These are phyloP conservation scores for Candida argentea DNA, from an alignment of 805 yeast genomes.

Conservation along the genomic window DNA sequence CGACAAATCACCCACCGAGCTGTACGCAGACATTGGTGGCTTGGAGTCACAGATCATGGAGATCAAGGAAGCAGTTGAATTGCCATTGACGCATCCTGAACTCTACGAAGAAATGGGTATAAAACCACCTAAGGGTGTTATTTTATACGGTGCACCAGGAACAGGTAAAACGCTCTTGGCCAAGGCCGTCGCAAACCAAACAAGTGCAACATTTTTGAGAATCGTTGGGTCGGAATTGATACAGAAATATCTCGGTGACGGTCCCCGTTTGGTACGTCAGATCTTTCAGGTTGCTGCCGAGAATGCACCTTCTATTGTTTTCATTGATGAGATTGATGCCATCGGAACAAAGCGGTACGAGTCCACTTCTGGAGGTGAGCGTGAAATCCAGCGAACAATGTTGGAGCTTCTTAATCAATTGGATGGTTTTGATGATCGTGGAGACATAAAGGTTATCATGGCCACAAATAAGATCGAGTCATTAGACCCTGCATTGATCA, in stretches of 20 bases:
- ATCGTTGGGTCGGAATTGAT: conserved; percentile 96
- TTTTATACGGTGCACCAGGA: conserved; percentile 95
- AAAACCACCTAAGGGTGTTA: conserved; percentile 97
- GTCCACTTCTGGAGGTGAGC: conserved; percentile 94
- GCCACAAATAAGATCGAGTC: conserved; percentile 94
- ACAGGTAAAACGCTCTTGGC: conserved; percentile 94
- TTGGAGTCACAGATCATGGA: conserved; percentile 93
- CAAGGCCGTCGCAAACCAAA: conserved; percentile 96
- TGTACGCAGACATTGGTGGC: conserved; percentile 96
- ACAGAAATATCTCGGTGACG: conserved; percentile 96
- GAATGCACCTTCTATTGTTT: conserved; percentile 96
- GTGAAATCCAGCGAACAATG: conserved; percentile 97
- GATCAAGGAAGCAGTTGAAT: conserved; percentile 92
- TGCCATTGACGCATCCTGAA: conserved; percentile 94
- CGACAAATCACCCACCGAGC: conserved; percentile 95
- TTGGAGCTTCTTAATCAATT: conserved; percentile 88
- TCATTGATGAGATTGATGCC: conserved; percentile 97
- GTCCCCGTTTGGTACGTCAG: conserved; percentile 90
- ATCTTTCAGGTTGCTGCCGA: conserved; percentile 95
- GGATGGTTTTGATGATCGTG: conserved; percentile 95
- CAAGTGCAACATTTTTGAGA: conserved; percentile 90
- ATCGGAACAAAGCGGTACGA: conserved; percentile 98
- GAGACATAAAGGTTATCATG: conserved; percentile 96
- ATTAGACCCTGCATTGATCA: conserved; percentile 88
- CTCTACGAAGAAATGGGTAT: conserved; percentile 97